Conservation (phyloP, 768 basidiomycete genomes). For the Suillus occidentalis region DNA sequence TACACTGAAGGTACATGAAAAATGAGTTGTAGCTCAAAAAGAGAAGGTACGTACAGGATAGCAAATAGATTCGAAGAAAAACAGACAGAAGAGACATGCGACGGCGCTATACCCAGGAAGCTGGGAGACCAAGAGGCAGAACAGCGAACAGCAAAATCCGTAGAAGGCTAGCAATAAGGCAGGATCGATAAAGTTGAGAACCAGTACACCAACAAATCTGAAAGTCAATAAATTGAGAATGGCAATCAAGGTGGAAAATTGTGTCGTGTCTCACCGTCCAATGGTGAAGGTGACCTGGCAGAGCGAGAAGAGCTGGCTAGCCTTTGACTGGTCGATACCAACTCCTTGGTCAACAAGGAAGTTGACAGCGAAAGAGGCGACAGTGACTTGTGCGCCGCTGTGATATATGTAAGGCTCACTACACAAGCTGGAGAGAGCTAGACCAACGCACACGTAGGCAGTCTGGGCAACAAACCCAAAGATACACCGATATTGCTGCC, state of each 20-base stretch:
- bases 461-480: constrained; percentile 77
- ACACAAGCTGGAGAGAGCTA: neutral
- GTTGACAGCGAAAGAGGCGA: constrained; percentile 69
- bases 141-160: constrained; percentile 49
- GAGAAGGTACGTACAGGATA: constrained; percentile 47
- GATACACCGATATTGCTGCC: constrained; percentile 67
- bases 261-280: constrained; percentile 43
- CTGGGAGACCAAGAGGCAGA: constrained; percentile 51
- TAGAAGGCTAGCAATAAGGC: constrained; percentile 60
- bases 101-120: constrained; percentile 55
- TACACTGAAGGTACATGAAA: constrained; percentile 35
- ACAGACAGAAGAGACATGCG: constrained; percentile 60
- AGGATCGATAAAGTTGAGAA: constrained; percentile 65
- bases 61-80: constrained; percentile 79
- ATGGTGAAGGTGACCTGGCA: constrained; percentile 70
- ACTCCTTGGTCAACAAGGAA: constrained; percentile 65
- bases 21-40: neutral
- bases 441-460: constrained; percentile 50
- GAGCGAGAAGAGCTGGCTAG: constrained; percentile 68
- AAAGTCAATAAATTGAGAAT: constrained; percentile 10
- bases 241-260: neutral
- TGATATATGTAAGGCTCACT: constrained; percentile 3
- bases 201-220: constrained; percentile 59
- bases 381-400: constrained; percentile 64
- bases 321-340: constrained; percentile 49